These are phyloP conservation scores for Cucurbita ficifolia DNA, from an alignment of 306 rosid genomes.

Conservation along the genomic window DNA sequence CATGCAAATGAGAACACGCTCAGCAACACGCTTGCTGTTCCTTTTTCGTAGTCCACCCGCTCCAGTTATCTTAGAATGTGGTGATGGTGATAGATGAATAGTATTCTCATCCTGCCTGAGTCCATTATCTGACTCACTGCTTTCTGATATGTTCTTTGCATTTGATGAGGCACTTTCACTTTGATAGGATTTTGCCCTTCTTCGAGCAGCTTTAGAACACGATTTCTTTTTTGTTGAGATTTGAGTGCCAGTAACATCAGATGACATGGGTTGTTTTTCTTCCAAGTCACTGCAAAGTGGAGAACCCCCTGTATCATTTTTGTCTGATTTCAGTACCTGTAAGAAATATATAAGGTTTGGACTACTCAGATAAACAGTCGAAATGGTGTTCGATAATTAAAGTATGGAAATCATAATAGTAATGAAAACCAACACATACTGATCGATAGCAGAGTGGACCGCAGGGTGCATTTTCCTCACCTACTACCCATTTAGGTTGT, in stretches of 20 bases:
- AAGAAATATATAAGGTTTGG: slow-evolving; percentile 9
- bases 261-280: slow-evolving; percentile 36
- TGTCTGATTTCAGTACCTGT: slow-evolving; percentile 60
- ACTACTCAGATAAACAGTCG: slow-evolving; percentile 11
- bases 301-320: slow-evolving; percentile 30
- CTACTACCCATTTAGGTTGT: slow-evolving; percentile 51
- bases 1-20: slow-evolving; percentile 73
- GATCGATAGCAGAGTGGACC: slow-evolving; percentile 68
- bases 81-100: slow-evolving; percentile 32
- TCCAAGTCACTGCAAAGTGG: slow-evolving; percentile 37
- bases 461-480: slow-evolving; percentile 52
- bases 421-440: slow-evolving; percentile 30
- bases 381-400: not conserved
- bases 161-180: slow-evolving; percentile 96
- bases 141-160: slow-evolving; percentile 69
- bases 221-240: slow-evolving; percentile 41
- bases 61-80: slow-evolving; percentile 44
- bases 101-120: slow-evolving; percentile 39
- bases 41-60: slow-evolving; percentile 51
- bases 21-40: slow-evolving; percentile 94
- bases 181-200: slow-evolving; percentile 45
- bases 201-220: slow-evolving; percentile 34
- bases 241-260: slow-evolving; percentile 29
- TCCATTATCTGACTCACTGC: slow-evolving; percentile 94
- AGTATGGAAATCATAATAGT: slow-evolving; percentile 3